These are phyloP conservation scores for Pulveroboletus sp. DNA, from an alignment of 768 basidiomycete genomes.

Conservation along the genomic window DNA sequence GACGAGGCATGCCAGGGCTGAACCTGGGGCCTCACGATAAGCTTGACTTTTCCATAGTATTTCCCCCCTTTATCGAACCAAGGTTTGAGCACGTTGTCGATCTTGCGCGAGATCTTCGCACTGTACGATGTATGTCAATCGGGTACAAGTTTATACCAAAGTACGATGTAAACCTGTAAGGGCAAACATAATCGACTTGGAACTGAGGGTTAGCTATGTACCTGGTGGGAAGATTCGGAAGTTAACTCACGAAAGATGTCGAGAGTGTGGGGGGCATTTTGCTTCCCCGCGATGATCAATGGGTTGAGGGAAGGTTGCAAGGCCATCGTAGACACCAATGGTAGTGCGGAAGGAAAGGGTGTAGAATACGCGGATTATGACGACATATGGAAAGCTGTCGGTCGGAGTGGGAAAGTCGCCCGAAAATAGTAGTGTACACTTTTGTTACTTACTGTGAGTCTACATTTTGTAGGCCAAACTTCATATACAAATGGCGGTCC, in stretches of 20 bases:
- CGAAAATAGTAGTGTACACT: too few relatives aligned
- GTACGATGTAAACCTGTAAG: constrained; percentile 53
- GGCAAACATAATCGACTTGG: constrained; percentile 85
- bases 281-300: constrained; percentile 57
- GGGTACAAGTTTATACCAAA: not conserved
- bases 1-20: constrained; percentile 83
- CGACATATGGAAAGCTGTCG: too few relatives aligned
- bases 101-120: constrained; percentile 56
- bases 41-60: constrained; percentile 72
- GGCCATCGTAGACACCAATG: constrained; percentile 49
- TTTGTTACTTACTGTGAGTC: too few relatives aligned
- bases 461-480: too few relatives aligned
- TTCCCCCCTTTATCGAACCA: constrained; percentile 54
- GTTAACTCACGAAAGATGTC: constrained; percentile 67
- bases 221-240: not conserved
- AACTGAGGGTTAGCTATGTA: not conserved
- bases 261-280: constrained; percentile 68
- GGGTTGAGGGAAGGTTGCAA: constrained; percentile 72
- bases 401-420: too few relatives aligned
- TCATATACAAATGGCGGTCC: constrained; percentile 35
- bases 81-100: constrained; percentile 62
- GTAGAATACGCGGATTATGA: not conserved
- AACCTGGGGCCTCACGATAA: constrained; percentile 67
- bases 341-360: not conserved
- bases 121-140: constrained; percentile 30